Evolutionary conservation across 495 filamentous ascomycete species (phyloP).

Genomic region (Bombardia bombarda): DNA sequence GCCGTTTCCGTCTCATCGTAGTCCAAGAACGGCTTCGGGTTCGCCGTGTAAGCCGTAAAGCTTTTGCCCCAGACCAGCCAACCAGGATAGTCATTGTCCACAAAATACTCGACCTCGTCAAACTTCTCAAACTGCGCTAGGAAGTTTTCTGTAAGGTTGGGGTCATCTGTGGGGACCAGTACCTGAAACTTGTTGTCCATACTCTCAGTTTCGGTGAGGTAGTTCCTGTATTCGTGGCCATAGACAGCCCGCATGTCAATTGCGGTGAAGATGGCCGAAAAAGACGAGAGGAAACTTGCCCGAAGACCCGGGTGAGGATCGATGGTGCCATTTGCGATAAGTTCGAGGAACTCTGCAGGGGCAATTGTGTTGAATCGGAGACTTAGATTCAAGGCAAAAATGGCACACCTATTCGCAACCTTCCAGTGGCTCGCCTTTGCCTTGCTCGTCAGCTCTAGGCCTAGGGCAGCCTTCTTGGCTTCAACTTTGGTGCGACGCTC

Average conservation of each 20-base stretch:
- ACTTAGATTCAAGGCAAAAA: constrained; percentile 81
- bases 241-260: constrained; percentile 83
- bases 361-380: constrained; percentile 84
- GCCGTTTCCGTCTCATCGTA: constrained; percentile 78
- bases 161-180: constrained; percentile 60
- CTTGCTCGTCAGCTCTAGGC: constrained; percentile 70
- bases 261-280: constrained; percentile 71
- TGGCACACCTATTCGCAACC: constrained; percentile 78
- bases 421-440: constrained; percentile 87
- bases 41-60: constrained; percentile 68
- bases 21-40: constrained; percentile 57
- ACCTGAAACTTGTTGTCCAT: constrained; percentile 69
- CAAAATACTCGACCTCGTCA: constrained; percentile 70
- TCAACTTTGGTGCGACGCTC: constrained; percentile 70
- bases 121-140: constrained; percentile 70
- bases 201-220: constrained; percentile 65
- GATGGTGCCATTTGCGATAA: constrained; percentile 77
- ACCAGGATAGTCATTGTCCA: constrained; percentile 86
- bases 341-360: constrained; percentile 68
- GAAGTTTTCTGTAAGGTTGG: constrained; percentile 69
- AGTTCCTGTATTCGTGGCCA: constrained; percentile 76
- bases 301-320: constrained; percentile 85
- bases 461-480: constrained; percentile 69
- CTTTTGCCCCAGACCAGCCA: constrained; percentile 94
- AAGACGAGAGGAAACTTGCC: constrained; percentile 67